A percentile compares a stretch with the other conserved stretches of the same genome.
Conservation (phyloP, 169 alveolate species). For the Eimeria necatrix region DNA sequence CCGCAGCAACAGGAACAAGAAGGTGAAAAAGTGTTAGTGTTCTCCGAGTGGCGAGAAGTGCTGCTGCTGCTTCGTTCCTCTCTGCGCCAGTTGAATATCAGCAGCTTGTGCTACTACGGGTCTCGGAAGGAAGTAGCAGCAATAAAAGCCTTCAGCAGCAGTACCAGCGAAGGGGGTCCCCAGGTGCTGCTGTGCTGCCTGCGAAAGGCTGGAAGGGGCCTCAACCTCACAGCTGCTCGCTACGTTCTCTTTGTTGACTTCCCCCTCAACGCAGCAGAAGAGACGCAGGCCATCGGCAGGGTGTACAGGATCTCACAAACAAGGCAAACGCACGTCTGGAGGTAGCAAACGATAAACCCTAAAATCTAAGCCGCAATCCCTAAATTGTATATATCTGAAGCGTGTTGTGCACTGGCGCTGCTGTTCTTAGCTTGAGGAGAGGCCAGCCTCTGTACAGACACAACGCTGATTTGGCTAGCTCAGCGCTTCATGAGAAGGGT, state of each 20-base stretch:
- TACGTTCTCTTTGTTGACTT: constrained; percentile 84
- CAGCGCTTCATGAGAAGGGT: not conserved
- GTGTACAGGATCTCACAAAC: constrained; percentile 85
- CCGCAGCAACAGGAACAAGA: constrained; percentile 26
- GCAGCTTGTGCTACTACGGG: constrained; percentile 67
- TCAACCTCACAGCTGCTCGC: constrained; percentile 84
- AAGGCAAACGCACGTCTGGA: constrained; percentile 84
- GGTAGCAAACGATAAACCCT: constrained; percentile 41
- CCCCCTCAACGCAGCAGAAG: constrained; percentile 82
- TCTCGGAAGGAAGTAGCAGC: not conserved
- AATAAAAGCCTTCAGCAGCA: constrained; percentile 2
- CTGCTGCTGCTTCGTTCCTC: constrained; percentile 78
- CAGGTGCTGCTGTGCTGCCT: constrained; percentile 73
- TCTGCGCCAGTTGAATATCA: constrained; percentile 27
- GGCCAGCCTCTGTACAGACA: too few relatives aligned
- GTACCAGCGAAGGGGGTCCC: not conserved
- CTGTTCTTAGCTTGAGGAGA: too few relatives aligned
- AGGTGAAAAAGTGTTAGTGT: constrained; percentile 72
- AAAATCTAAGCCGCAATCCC: not conserved
- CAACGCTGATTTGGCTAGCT: too few relatives aligned
- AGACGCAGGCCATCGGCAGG: constrained; percentile 86
- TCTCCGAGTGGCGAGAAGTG: constrained; percentile 77
- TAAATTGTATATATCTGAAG: too few relatives aligned
- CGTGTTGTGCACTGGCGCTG: too few relatives aligned
- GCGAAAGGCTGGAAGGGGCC: constrained; percentile 84